Evolutionary conservation across 805 yeast genomes (phyloP), one percentile per base, ranked within the genome.

Genomic region (Clavispora vitiphila): DNA sequence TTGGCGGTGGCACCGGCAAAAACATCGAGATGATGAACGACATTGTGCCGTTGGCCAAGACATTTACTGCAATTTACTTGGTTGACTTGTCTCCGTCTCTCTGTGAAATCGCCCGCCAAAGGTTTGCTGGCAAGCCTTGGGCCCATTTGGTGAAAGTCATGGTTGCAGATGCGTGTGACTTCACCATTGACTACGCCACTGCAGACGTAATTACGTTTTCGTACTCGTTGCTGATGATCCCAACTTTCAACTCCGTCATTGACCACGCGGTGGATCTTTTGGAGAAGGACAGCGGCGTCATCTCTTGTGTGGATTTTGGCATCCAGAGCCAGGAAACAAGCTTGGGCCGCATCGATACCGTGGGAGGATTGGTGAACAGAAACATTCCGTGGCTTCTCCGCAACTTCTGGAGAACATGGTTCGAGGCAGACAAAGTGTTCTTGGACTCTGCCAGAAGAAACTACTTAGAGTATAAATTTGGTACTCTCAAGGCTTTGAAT

Each of bases 1-100:
- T 86, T 55, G 95, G 95, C 38, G 95, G 95, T 24, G 95, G 95
- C 19, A 86, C 95, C 5, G 95, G 95, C 37, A 72, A 80, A 61
- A 86, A 86, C 63, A 81, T 86, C 53, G 93, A 86, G 61, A 72
- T 74, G 53, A 86, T 86, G 95, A 69, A 82, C 57, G 57, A 67
- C 34, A 64, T 78, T 35, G 63, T 75, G 38, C 71, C 79, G 11
- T 60, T 81, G 34, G 50, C 65, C 22, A 44, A 53, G 9, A 62
- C 69, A 48, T 86, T 86, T 61, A 73, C 76, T 49, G 83, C 83
- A 11, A 73, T 86, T 37, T 83, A 83, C 55, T 70, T 86, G 42
- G 79, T 86, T 37, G 95, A 86, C 58, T 69, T 86, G 44, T 83
- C 90, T 1, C 86, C 90, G 7, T 83, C 90, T 1, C 69, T 86